Evolutionary conservation across 1,284 basidiomycete genomes (phyloP).

Genomic region (Somion occarium): DNA sequence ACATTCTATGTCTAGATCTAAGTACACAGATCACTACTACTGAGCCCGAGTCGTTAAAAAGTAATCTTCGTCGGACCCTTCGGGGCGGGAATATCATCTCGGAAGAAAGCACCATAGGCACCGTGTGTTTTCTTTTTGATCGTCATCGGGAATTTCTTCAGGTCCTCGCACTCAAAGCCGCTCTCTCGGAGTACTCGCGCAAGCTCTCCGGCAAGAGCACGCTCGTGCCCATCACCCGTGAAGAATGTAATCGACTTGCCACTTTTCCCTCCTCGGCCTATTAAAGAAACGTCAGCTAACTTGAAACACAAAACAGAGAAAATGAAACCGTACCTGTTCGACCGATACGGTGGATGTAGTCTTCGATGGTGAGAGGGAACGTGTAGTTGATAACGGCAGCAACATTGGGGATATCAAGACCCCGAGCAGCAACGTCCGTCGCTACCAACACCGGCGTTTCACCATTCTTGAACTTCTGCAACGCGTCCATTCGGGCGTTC

Average conservation of each 20-base stretch:
- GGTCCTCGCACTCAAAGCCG: constrained; percentile 65
- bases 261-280: constrained; percentile 85
- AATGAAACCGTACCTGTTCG: constrained; percentile 60
- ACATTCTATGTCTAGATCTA: no score
- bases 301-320: neutral
- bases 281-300: constrained; percentile 9
- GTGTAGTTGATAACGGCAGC: constrained; percentile 93
- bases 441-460: constrained; percentile 86
- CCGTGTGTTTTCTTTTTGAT: constrained; percentile 95
- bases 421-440: constrained; percentile 96
- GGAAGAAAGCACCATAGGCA: constrained; percentile 82
- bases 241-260: constrained; percentile 98
- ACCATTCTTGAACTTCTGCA: constrained; percentile 90
- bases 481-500: constrained; percentile 77
- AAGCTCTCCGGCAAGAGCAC: constrained; percentile 89
- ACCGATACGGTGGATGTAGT: constrained; percentile 97
- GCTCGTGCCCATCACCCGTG: constrained; percentile 84
- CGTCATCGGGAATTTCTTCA: constrained; percentile 92
- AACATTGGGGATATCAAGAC: constrained; percentile 96
- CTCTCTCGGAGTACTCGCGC: constrained; percentile 90
- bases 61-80: constrained; percentile 87
- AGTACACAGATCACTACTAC: no score
- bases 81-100: constrained; percentile 72
- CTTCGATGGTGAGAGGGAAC: constrained; percentile 93
- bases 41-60: constrained; percentile 42